Base-by-base conservation (phyloP, 495 filamentous ascomycete species). In the Elasticomyces elasticus region DNA sequence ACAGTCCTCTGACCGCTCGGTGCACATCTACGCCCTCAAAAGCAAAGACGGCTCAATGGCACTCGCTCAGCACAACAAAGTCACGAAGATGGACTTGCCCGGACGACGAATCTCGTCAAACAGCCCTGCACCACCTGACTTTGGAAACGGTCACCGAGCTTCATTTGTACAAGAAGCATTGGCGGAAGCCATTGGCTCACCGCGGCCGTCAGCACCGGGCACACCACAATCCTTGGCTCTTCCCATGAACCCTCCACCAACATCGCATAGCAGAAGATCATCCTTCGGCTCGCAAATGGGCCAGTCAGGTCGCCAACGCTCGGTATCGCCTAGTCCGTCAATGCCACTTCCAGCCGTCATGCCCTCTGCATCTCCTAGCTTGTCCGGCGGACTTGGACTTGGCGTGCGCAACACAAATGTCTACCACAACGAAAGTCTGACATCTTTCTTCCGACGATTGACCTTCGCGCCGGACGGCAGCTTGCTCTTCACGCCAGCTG, bases 31-130 rank as follows among this genome's bases (percentile, higher is more conserved):
- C 70, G 89, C 81, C 13, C 71, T 99, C 57, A 94, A 87, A 71
- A 95, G 88, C 5, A 97, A 97, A 61, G 92, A 99, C 66, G 92
- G 94, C 22, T 88, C 92, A 57, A 95, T 95, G 66, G 86, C 89
- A 0, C 74, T 99, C n/a, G 80, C 79, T 17, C 79, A 83, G 42
- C 82, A 87, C 62, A 78, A 80, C 56, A 86, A 85, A 60, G 74
- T 86, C 43, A 70, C 82, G 26, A 94, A 88, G 70, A 90, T 94
- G 77, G 94, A 99, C 69, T 72, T 99, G 5, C 94, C 94, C 5
- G 80, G 83, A 5, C 82, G 91, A 53, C 80, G 94, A 31, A 88
- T 96, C 60, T 87, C 89, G 1, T 94, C 90, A 3, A 87, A 80
- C 67, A 99, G 92, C 61, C 94, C 94, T 17, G 94, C 89, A 25